Percentiles rank a stretch among this genome's conserved stretches.
Conservation (phyloP, 148 eudicot species). For the Beta vulgaris region DNA sequence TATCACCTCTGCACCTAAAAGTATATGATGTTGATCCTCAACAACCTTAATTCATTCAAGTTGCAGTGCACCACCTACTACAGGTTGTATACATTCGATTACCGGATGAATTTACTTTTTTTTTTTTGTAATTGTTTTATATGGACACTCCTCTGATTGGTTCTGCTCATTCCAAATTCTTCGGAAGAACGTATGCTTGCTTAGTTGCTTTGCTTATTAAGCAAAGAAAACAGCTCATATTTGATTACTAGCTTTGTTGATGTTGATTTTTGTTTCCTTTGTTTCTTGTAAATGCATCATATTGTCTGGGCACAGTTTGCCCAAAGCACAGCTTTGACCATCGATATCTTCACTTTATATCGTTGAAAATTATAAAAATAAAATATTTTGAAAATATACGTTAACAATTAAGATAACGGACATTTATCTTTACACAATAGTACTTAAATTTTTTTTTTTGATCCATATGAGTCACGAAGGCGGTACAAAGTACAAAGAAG, state of each 20-base stretch:
- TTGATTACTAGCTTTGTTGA: neutral
- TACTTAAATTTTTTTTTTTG: no score
- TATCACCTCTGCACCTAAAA: conserved; percentile 11
- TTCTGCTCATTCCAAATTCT: conserved; percentile 9
- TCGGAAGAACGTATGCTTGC: conserved; percentile 6
- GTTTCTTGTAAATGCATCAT: no score
- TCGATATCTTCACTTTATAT: no score
- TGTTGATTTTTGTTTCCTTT: neutral
- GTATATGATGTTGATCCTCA: conserved; percentile 12
- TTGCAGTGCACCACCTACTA: conserved; percentile 22
- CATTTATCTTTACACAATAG: no score
- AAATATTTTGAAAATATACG: no score
- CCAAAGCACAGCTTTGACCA: no score
- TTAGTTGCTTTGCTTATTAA: conserved; percentile 1
- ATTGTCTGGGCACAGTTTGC: no score
- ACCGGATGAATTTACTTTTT: neutral
- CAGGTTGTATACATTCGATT: neutral
- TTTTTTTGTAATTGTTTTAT: neutral
- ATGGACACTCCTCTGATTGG: conserved; percentile 7
- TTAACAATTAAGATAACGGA: no score
- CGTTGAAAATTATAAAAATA: no score
- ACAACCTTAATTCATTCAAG: conserved; percentile 9
- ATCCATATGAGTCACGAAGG: no score
- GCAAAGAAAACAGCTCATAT: neutral
- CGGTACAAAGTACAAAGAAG: no score